phyloP scores from a whole-genome alignment of 2,329 filamentous ascomycete species.

The Nigrospora sphaerica region DNA sequence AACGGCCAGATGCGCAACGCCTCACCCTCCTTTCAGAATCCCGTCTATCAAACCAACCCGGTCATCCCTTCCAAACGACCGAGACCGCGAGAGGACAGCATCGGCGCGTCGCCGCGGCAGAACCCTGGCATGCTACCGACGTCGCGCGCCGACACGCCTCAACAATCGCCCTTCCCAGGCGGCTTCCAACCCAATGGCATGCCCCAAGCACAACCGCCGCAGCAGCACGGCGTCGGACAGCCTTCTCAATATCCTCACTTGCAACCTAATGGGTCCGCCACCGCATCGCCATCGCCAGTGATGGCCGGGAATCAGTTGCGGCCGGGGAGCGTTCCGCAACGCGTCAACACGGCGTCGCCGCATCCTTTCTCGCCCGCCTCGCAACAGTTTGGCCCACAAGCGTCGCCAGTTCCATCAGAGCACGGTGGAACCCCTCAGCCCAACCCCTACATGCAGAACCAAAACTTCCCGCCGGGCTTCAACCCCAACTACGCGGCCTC shows the following conservation, averaged over 20 bases:
- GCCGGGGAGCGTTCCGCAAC: constrained; percentile 63
- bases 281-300: constrained; percentile 87
- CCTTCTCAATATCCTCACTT: constrained; percentile 70
- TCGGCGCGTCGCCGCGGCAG: constrained; percentile 74
- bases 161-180: constrained; percentile 60
- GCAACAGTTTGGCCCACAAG: constrained; percentile 64
- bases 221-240: constrained; percentile 31
- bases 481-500: constrained; percentile 52
- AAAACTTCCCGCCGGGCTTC: constrained; percentile 49
- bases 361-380: constrained; percentile 79
- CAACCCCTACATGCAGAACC: constrained; percentile 57
- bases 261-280: constrained; percentile 70
- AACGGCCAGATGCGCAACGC: constrained; percentile 80
- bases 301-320: constrained; percentile 71
- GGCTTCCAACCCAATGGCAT: constrained; percentile 58
- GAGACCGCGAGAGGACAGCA: constrained; percentile 73
- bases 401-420: constrained; percentile 71
- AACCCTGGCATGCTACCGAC: constrained; percentile 66
- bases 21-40: constrained; percentile 71
- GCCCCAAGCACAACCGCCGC: constrained; percentile 47
- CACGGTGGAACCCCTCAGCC: constrained; percentile 70
- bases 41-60: constrained; percentile 75
- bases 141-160: constrained; percentile 88
- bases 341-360: constrained; percentile 86
- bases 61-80: constrained; percentile 87